Percentiles rank a stretch among this genome's conserved stretches.
These are phyloP conservation scores for Capsella bursapastoris DNA, from an alignment of 345 rosid genomes.

Conservation along the genomic window DNA sequence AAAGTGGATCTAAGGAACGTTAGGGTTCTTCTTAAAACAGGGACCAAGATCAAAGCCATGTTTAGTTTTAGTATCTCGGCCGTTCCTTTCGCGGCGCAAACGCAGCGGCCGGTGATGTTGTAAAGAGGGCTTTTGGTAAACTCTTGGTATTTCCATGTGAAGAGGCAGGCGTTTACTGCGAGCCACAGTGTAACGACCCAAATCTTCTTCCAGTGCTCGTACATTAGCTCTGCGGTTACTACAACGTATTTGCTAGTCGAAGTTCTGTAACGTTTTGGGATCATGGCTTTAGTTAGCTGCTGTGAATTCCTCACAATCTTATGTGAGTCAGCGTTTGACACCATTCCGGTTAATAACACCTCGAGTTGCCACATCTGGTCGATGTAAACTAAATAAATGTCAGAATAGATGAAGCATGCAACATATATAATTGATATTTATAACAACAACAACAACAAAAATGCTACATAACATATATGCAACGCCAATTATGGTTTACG, in stretches of 20 bases:
- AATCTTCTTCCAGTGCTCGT: constrained; percentile 70
- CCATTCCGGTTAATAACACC: constrained; percentile 72
- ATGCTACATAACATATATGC: not conserved
- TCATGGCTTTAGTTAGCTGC: constrained; percentile 69
- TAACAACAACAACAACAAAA: not conserved
- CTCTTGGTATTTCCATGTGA: constrained; percentile 57
- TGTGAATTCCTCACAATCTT: constrained; percentile 41
- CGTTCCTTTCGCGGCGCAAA: constrained; percentile 76
- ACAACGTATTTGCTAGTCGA: constrained; percentile 56
- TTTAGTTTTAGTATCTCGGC: constrained; percentile 84
- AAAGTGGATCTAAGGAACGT: constrained; percentile 67
- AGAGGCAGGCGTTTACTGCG: constrained; percentile 49
- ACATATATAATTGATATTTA: not conserved
- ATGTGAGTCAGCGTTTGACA: constrained; percentile 46
- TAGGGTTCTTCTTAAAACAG: constrained; percentile 73
- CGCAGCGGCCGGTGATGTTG: constrained; percentile 69
- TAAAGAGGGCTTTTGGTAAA: constrained; percentile 42
- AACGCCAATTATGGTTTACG: too few relatives aligned
- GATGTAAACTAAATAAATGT: constrained; percentile 23
- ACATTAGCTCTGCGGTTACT: constrained; percentile 49
- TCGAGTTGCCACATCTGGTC: constrained; percentile 92
- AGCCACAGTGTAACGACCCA: constrained; percentile 66
- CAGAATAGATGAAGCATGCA: constrained; percentile 4
- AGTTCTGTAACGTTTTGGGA: constrained; percentile 70
- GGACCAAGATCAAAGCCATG: constrained; percentile 82